These are phyloP conservation scores for Achaetomium macrosporum DNA, from an alignment of 2,329 filamentous ascomycete species.

Conservation along the genomic window DNA sequence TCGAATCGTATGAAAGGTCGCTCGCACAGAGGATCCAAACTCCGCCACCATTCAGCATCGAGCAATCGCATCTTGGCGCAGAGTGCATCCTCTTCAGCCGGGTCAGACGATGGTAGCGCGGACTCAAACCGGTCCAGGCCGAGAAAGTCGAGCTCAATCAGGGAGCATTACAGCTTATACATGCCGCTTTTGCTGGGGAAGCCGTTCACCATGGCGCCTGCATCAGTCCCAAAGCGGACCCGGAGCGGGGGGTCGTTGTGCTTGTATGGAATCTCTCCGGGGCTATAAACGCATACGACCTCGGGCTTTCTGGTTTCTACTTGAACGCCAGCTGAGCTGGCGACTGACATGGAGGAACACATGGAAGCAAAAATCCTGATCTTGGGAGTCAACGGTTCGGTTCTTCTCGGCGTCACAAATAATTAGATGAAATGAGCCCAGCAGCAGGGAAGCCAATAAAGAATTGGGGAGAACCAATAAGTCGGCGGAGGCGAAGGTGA, in stretches of 20 bases:
- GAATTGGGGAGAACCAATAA: too few relatives aligned
- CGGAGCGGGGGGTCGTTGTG: not conserved
- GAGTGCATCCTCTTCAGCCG: not conserved
- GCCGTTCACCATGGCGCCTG: not conserved
- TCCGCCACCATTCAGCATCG: not conserved
- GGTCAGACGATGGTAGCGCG: not conserved
- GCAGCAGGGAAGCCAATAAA: too few relatives aligned
- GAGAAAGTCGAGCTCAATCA: slow-evolving; percentile 2
- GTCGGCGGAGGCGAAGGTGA: too few relatives aligned
- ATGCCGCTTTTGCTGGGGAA: slow-evolving; percentile 1
- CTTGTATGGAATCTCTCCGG: not conserved
- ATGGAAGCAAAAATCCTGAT: not conserved
- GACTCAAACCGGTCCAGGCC: slow-evolving; percentile 2
- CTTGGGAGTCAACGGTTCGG: too few relatives aligned
- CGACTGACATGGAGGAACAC: not conserved
- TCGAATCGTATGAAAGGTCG: too few relatives aligned
- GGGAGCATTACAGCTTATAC: not conserved
- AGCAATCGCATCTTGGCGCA: slow-evolving; percentile 1
- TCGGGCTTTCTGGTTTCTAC: not conserved
- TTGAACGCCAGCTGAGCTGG: not conserved
- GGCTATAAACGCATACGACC: not conserved
- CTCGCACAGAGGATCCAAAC: not conserved
- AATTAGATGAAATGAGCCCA: too few relatives aligned
- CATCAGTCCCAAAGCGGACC: not conserved
- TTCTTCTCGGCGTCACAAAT: too few relatives aligned